Evolutionary conservation across 1,284 basidiomycete species (phyloP).

Genomic region (Anthracocystis panici-leucophaei): DNA sequence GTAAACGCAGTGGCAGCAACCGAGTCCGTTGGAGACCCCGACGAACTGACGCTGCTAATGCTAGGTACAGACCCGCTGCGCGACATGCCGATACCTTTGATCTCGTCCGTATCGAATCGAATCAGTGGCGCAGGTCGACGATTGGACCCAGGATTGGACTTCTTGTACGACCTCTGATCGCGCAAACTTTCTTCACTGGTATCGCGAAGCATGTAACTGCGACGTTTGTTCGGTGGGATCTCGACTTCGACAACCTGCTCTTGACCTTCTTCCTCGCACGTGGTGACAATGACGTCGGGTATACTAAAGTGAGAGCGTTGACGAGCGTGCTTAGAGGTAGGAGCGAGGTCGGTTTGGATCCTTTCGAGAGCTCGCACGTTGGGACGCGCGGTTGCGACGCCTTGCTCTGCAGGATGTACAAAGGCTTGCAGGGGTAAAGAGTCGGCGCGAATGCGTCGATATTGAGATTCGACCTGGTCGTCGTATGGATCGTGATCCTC

Average conservation of each 20-base stretch:
- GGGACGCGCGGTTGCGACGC: neutral
- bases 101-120: constrained; percentile 24
- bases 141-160: constrained; percentile 9
- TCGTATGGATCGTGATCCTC: neutral
- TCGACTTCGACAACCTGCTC: constrained; percentile 46
- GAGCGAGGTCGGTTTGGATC: constrained; percentile 13
- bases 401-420: neutral
- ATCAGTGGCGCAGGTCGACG: constrained; percentile 33
- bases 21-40: constrained; percentile 1
- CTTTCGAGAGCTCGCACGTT: constrained; percentile 1
- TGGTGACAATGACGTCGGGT: constrained; percentile 60
- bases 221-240: constrained; percentile 46
- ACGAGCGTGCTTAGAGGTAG: constrained; percentile 26
- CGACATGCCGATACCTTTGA: constrained; percentile 15
- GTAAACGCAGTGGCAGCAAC: constrained; percentile 1
- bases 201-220: constrained; percentile 35
- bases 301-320: constrained; percentile 60
- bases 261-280: constrained; percentile 57
- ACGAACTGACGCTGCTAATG: constrained; percentile 4
- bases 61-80: constrained; percentile 16
- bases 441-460: constrained; percentile 17
- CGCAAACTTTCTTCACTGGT: neutral
- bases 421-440: constrained; percentile 15
- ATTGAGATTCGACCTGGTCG: neutral
- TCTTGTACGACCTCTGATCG: constrained; percentile 13